Evolutionary conservation across 1,284 basidiomycete species (phyloP).

Genomic region (Phellopilus nigrolimitatus): DNA sequence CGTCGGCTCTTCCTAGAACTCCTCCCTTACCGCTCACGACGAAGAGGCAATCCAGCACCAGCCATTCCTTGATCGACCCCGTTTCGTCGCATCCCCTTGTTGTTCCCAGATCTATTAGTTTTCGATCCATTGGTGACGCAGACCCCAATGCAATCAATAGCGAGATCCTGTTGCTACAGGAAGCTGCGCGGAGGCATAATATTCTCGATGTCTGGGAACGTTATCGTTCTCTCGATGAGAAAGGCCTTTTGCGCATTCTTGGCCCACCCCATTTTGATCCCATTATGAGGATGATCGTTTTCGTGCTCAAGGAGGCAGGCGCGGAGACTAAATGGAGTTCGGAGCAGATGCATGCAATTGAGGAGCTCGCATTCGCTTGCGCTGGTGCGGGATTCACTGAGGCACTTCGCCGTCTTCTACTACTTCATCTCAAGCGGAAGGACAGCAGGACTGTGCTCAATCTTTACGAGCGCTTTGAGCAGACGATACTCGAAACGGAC

Average conservation of each 20-base stretch:
- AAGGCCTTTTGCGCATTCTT: background rate
- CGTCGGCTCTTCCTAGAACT: background rate
- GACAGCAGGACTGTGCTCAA: slow-evolving; percentile 40
- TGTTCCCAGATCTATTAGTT: background rate
- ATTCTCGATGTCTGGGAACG: background rate
- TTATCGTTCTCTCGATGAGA: background rate
- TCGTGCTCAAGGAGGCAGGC: slow-evolving; percentile 22
- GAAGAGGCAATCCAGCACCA: too few species aligned
- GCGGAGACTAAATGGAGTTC: slow-evolving; percentile 28
- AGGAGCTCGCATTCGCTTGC: slow-evolving; percentile 46
- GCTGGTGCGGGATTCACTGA: slow-evolving; percentile 38
- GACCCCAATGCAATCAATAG: slow-evolving; percentile 6
- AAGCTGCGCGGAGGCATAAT: background rate
- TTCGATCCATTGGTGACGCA: background rate
- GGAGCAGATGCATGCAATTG: slow-evolving; percentile 30
- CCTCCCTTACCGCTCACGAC: background rate
- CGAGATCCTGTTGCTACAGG: background rate
- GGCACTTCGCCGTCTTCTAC: slow-evolving; percentile 48
- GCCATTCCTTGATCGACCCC: background rate
- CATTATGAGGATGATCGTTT: slow-evolving; percentile 27
- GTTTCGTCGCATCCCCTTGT: background rate
- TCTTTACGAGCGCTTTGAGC: slow-evolving; percentile 37
- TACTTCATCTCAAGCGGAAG: slow-evolving; percentile 37
- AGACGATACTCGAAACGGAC: background rate
- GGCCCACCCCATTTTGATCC: slow-evolving; percentile 1